Conservation (phyloP, 768 basidiomycete genomes). For the Naematelia encephala region DNA sequence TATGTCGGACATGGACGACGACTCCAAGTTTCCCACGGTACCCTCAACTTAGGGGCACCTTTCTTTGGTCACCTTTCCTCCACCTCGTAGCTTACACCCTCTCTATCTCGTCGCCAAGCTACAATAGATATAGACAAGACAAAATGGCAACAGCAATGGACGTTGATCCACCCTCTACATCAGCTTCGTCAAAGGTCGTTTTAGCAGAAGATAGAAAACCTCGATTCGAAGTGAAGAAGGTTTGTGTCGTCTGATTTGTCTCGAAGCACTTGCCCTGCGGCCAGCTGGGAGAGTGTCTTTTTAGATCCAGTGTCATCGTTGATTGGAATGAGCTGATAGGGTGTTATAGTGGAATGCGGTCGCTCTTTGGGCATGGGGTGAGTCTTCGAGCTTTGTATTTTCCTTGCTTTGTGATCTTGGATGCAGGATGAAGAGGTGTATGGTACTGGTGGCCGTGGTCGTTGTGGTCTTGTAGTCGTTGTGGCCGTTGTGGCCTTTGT, state of each 20-base stretch:
- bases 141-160: conserved; percentile 28
- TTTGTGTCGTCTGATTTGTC: conserved; percentile 1
- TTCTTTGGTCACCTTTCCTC: too few species aligned
- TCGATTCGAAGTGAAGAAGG: conserved; percentile 96
- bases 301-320: too few species aligned
- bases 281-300: not conserved
- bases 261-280: not conserved
- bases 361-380: conserved; percentile 97
- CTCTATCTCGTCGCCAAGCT: not conserved
- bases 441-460: too few species aligned
- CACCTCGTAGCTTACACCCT: not conserved
- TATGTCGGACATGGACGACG: not conserved
- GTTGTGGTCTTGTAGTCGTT: not conserved
- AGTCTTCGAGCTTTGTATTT: conserved; percentile 33
- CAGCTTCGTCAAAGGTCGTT: conserved; percentile 49
- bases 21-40: conserved; percentile 5
- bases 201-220: conserved; percentile 59
- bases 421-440: too few species aligned
- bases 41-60: too few species aligned
- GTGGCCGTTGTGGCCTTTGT: too few species aligned
- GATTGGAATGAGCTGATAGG: not conserved
- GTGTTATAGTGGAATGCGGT: conserved; percentile 90
- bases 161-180: conserved; percentile 26
- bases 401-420: too few species aligned
- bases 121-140: not conserved